These are phyloP conservation scores for Neolentinus lepideus DNA, from an alignment of 1,284 basidiomycete species.

Conservation along the genomic window DNA sequence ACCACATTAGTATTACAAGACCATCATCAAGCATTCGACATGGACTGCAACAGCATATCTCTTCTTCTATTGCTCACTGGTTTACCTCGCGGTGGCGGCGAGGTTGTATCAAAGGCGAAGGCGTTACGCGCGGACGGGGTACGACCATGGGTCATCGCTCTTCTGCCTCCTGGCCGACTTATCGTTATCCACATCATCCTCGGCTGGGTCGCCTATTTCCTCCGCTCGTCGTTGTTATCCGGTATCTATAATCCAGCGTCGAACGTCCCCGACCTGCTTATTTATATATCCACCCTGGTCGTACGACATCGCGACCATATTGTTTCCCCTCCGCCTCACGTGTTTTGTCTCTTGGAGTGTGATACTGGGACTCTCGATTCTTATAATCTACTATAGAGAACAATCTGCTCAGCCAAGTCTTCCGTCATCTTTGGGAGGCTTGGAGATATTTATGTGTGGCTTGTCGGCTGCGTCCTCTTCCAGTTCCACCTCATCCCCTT, in stretches of 20 bases:
- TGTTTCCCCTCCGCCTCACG: conserved; percentile 1
- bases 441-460: conserved; percentile 1
- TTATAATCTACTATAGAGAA: conserved; percentile 2
- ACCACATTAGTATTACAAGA: background rate
- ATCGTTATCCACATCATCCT: background rate
- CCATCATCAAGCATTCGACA: background rate
- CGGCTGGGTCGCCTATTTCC: background rate
- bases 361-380: background rate
- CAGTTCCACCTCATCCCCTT: background rate
- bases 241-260: conserved; percentile 1
- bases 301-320: background rate
- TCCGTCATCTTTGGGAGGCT: background rate
- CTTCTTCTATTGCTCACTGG: background rate
- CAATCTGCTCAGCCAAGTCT: background rate
- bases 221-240: background rate
- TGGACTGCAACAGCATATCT: background rate
- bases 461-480: background rate
- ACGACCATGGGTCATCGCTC: background rate
- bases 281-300: conserved; percentile 1
- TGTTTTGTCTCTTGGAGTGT: conserved; percentile 1
- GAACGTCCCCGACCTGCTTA: background rate
- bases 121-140: background rate
- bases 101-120: conserved; percentile 2
- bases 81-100: background rate
- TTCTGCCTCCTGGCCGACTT: background rate